Evolutionary conservation across 2,329 filamentous ascomycete species (phyloP), one percentile per base, ranked within the genome.

Genomic region (Fusarium setosum): DNA sequence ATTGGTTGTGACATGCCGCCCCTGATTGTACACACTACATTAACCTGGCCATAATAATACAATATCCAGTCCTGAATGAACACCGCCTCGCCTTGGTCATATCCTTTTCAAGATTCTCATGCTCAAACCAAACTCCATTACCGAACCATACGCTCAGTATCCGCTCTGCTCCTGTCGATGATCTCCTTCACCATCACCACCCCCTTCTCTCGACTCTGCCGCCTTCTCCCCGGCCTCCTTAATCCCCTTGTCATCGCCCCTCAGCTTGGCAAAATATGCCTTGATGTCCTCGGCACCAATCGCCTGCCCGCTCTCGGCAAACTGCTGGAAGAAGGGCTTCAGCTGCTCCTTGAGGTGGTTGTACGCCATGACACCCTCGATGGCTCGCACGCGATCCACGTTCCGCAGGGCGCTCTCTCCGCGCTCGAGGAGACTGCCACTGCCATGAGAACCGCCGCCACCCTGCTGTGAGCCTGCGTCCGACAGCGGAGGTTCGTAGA

Each of bases 351-450:
- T 96, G 61, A 99, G 86, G 72, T 97, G 92, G 73, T 98, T 97
- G 79, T 98, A 99, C 1, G 94, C 95, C 94, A 98, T 97, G 42
- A 97, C 95, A 15, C 96, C 96, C 77, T 99, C 92, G 56, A 99
- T 97, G 5, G 96, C 96, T 13, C 90, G 86, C 8, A 98, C 95
- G 3, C 96, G 92, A 75, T 99, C 96, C 56, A 99, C 90, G 72
- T 93, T 96, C 75, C 90, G 93, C 24, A 99, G 85, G 0, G 94
- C 95, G 45, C 93, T 95, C 80, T 99, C 96, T 44, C 96, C 96
- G 17, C 94, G 92, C 48, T 98, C 94, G 31, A 96, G 88, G 3
- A 99, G 84, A 65, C 92, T 96, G 42, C 92, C 92, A 31, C 92
- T 94, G 48, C 92, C 92, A 6, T 88, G 83, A 3, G 86, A 88